Evolutionary conservation across 345 rosid species (phyloP).

Genomic region (Acer yangbiense): DNA sequence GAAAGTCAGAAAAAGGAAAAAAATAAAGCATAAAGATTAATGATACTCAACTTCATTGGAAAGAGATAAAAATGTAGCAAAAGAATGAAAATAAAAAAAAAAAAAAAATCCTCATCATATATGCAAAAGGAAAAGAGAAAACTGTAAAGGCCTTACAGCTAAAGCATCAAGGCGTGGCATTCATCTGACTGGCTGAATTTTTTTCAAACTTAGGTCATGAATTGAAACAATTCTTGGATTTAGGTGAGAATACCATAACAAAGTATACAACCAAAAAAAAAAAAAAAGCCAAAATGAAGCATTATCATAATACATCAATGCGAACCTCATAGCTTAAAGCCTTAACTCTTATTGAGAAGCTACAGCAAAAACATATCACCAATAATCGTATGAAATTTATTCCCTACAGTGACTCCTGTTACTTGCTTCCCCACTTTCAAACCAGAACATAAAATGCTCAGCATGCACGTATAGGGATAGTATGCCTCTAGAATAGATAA

Average conservation of each 20-base stretch:
- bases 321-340: neutral
- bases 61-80: neutral
- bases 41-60: neutral
- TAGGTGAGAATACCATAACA: neutral
- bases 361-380: neutral
- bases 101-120: neutral
- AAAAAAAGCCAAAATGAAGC: conserved; percentile 1
- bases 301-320: neutral
- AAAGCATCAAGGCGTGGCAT: neutral
- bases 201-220: neutral
- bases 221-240: neutral
- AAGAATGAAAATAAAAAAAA: neutral
- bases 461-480: neutral
- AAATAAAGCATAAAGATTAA: conserved; percentile 8
- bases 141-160: neutral
- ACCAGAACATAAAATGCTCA: neutral
- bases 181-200: neutral
- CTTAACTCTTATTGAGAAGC: neutral
- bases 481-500: neutral
- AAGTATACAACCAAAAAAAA: neutral
- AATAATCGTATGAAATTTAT: neutral
- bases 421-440: neutral
- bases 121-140: neutral
- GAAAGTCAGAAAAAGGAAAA: conserved; percentile 21
- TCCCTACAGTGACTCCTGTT: neutral